Evolutionary conservation across 1,284 basidiomycete genomes (phyloP), one percentile per base, ranked within the genome.

Genomic region (Prillingera fragicola): DNA sequence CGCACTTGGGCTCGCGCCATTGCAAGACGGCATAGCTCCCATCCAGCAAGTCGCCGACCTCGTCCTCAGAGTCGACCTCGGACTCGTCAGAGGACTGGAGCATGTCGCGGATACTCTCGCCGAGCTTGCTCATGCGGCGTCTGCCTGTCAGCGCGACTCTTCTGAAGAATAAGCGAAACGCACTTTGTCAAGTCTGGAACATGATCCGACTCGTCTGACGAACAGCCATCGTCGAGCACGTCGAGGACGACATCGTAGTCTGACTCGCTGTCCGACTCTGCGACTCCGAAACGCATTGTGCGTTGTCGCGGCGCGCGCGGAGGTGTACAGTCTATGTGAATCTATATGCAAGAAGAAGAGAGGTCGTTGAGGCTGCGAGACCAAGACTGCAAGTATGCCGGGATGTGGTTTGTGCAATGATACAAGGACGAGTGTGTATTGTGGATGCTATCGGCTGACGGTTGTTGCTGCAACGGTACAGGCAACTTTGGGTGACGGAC

Each of bases 51-150:
- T 45, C 50, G 40, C 43, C 43, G 15, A 62, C 55, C 35, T 65
- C 62, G 41, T 62, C 62, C 32, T 67, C 64, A 1, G 59, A 60
- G 26, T 59, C 57, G 9, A 54, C 14, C n/a, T 52, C 54, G 8
- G 33, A 15, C 27, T 55, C 52, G 14, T 56, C 54, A 9, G 55
- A 57, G 1, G 38, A 47, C n/a, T 53, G 54, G 8, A 57, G 38
- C 26, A 47, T 52, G 27, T 51, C 52, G 26, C 52, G 50, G 12
- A 63, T 59, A 22, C 38, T 47, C 28, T 46, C 40, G 5, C 57
- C 59, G 1, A 63, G 48, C 13, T 45, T 36, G 3, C 26, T 39
- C 10, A 29, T 18, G 12, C 21, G n/a, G n/a, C n/a, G n/a, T 39
- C 26, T 27, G 38, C 26, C 15, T 17, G 8, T n/a, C 10, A 12